Evolutionary conservation across 140 eudicot species (phyloP).

Genomic region (Erigeron philadelphicus): DNA sequence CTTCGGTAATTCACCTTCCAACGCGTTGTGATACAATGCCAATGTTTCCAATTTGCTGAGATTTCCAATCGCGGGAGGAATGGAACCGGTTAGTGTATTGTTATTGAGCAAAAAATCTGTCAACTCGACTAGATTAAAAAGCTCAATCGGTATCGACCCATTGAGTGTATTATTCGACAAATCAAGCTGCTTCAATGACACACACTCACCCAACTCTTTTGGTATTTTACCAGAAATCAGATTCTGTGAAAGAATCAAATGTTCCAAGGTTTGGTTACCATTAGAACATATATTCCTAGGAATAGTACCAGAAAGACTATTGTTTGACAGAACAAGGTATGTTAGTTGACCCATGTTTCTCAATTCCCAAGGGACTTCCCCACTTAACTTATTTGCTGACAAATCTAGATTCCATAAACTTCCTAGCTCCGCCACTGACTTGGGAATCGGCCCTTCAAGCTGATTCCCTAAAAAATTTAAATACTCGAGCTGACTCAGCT

Average conservation of each 20-base stretch:
- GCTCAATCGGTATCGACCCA: constrained; percentile 65
- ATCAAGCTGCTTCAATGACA: constrained; percentile 54
- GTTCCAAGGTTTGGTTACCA: constrained; percentile 49
- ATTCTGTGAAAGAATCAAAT: constrained; percentile 57
- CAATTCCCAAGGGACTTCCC: constrained; percentile 61
- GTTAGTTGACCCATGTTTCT: constrained; percentile 62
- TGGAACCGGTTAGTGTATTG: constrained; percentile 59
- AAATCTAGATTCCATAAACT: constrained; percentile 63
- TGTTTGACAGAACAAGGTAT: constrained; percentile 57
- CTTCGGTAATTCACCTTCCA: constrained; percentile 61
- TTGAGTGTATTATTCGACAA: constrained; percentile 81
- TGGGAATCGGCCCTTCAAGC: constrained; percentile 72
- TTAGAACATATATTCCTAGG: constrained; percentile 64
- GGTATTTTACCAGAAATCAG: constrained; percentile 69
- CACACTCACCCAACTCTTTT: constrained; percentile 51
- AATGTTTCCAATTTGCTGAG: constrained; percentile 68
- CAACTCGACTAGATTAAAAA: constrained; percentile 44
- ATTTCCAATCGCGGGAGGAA: constrained; percentile 58
- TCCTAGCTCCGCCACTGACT: constrained; percentile 40
- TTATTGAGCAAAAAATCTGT: constrained; percentile 74
- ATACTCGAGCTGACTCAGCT: constrained; percentile 52
- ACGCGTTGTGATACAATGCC: constrained; percentile 58
- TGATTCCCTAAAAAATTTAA: constrained; percentile 66
- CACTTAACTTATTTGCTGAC: constrained; percentile 64
- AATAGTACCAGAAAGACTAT: constrained; percentile 57